Conservation (phyloP, 2,329 filamentous ascomycete genomes). For the Diaporthe sp. region DNA sequence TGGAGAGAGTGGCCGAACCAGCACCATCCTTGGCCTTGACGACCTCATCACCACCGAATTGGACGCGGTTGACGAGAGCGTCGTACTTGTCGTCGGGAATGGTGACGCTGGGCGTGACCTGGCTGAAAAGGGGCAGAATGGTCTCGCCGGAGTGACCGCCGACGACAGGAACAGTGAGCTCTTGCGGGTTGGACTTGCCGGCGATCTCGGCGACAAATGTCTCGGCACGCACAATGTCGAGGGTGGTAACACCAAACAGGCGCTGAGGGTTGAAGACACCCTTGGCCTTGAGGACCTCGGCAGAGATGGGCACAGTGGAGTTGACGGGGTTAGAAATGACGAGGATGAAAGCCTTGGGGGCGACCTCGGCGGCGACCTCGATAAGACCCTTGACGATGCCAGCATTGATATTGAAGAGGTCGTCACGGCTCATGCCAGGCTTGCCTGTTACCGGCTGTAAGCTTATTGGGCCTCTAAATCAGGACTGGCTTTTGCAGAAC, state of each 20-base stretch:
- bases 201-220: slow-evolving; percentile 92
- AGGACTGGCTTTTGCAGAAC: slow-evolving; percentile 52
- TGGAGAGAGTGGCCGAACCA: slow-evolving; percentile 86
- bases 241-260: slow-evolving; percentile 98
- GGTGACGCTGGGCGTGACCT: slow-evolving; percentile 82
- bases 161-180: slow-evolving; percentile 90
- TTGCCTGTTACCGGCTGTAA: slow-evolving; percentile 75
- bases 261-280: slow-evolving; percentile 95
- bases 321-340: slow-evolving; percentile 99
- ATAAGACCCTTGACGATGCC: slow-evolving; percentile 96
- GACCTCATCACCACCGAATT: slow-evolving; percentile 97
- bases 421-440: slow-evolving; percentile 99
- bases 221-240: slow-evolving; percentile 98
- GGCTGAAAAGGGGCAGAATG: slow-evolving; percentile 97
- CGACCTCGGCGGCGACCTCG: slow-evolving; percentile 87
- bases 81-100: slow-evolving; percentile 94
- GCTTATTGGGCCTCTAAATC: neutral
- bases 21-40: slow-evolving; percentile 89
- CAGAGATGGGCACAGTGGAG: slow-evolving; percentile 97
- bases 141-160: slow-evolving; percentile 98
- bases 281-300: slow-evolving; percentile 94
- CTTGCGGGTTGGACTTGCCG: slow-evolving; percentile 85
- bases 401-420: slow-evolving; percentile 99
- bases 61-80: slow-evolving; percentile 91
- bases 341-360: slow-evolving; percentile 93